Evolutionary conservation across 768 basidiomycete species (phyloP).

Genomic region (Myochromella boudieri): DNA sequence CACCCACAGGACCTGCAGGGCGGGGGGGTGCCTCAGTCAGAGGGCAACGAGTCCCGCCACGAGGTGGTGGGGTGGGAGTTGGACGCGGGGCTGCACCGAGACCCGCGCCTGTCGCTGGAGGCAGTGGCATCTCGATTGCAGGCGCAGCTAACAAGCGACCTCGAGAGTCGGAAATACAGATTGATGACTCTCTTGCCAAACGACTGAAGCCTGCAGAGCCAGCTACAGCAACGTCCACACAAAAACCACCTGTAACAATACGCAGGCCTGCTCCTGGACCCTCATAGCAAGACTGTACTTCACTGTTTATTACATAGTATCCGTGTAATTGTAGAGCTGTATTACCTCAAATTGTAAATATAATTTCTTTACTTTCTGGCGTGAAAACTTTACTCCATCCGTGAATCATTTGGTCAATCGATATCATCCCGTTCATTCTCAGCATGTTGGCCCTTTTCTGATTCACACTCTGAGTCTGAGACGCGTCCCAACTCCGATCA

Average conservation of each 20-base stretch:
- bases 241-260: slow-evolving; percentile 19
- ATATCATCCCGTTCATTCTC: too few relatives aligned
- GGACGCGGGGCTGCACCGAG: slow-evolving; percentile 22
- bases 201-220: slow-evolving; percentile 59
- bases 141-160: slow-evolving; percentile 67
- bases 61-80: slow-evolving; percentile 16
- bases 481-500: neutral
- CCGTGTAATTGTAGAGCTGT: slow-evolving; percentile 12
- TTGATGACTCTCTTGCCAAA: slow-evolving; percentile 64
- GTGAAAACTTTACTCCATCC: too few relatives aligned
- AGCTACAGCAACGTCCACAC: slow-evolving; percentile 3
- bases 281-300: too few relatives aligned
- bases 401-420: too few relatives aligned
- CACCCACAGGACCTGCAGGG: slow-evolving; percentile 21
- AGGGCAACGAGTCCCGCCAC: slow-evolving; percentile 22
- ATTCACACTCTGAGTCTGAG: too few relatives aligned
- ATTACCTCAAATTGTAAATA: neutral
- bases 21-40: slow-evolving; percentile 35
- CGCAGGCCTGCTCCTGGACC: slow-evolving; percentile 18
- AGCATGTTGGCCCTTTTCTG: too few relatives aligned
- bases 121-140: slow-evolving; percentile 53
- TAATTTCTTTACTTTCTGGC: too few relatives aligned
- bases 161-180: slow-evolving; percentile 42
- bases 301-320: slow-evolving; percentile 7
- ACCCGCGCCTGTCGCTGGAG: slow-evolving; percentile 29